Conservation (phyloP, 176 grass and related monocot genomes). For the Pontederia paniculata region DNA sequence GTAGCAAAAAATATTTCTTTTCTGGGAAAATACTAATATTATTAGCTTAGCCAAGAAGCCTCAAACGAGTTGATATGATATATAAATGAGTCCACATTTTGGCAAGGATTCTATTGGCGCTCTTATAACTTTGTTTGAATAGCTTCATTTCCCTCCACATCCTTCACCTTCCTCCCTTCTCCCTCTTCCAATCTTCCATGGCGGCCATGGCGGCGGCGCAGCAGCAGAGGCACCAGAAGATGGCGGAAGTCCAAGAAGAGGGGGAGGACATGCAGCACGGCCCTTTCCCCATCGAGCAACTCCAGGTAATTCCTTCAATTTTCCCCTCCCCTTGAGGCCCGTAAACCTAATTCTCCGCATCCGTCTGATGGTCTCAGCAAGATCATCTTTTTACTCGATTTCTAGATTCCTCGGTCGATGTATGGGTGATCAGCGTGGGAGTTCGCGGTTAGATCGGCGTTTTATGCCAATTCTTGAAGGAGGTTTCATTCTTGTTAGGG, state of each 20-base stretch:
- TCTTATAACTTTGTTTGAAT: too few species aligned
- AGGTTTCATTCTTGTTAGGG: too few species aligned
- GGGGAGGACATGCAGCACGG: conserved; percentile 63
- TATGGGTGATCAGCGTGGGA: too few species aligned
- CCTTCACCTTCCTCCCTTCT: not conserved
- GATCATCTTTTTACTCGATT: conserved; percentile 13
- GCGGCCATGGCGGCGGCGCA: conserved; percentile 41
- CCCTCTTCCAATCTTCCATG: not conserved
- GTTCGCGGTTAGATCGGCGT: too few species aligned
- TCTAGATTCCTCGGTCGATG: not conserved
- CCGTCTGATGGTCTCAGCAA: conserved; percentile 11
- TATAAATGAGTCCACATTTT: too few species aligned
- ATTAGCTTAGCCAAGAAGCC: too few species aligned
- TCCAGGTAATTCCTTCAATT: conserved; percentile 27
- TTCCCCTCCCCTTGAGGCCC: not conserved
- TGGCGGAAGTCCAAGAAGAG: conserved; percentile 30
- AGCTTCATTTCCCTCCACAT: not conserved
- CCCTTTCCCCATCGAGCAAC: conserved; percentile 55
- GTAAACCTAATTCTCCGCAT: conserved; percentile 31
- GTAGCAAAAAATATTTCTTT: too few species aligned
- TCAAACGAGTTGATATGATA: too few species aligned
- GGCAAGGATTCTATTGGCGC: too few species aligned
- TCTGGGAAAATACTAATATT: too few species aligned
- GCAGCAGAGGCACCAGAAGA: conserved; percentile 37
- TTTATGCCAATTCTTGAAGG: too few species aligned